Conservation (phyloP, 2,329 filamentous ascomycete species). For the Aspergillus fischeri region DNA sequence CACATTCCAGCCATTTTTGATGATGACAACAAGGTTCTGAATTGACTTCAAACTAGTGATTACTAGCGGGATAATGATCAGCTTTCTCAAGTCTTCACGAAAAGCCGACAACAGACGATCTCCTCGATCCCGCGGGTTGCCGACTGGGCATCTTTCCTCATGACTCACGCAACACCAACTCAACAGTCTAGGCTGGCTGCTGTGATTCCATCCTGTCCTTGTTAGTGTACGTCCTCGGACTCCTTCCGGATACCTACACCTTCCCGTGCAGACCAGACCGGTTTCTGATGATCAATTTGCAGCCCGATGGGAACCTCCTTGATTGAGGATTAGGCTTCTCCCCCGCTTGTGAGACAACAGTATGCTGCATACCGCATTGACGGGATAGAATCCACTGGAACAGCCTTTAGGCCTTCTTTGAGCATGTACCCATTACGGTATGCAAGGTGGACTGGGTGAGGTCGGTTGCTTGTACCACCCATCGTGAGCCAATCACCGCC, state of each 20-base stretch:
- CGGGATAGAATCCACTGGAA: slow-evolving; percentile 1
- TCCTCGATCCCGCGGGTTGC: slow-evolving; percentile 6
- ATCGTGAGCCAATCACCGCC: not conserved
- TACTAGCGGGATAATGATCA: not conserved
- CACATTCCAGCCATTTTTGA: not conserved
- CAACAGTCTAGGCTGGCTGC: not conserved
- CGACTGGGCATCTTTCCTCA: slow-evolving; percentile 2
- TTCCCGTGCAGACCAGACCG: not conserved
- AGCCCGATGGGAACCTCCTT: not conserved
- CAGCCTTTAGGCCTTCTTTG: not conserved
- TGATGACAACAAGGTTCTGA: not conserved
- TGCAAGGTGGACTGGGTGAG: not conserved
- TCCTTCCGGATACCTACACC: not conserved
- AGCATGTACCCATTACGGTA: not conserved
- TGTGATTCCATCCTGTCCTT: not conserved
- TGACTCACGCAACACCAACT: not conserved
- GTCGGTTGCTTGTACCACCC: not conserved
- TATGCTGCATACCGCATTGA: not conserved
- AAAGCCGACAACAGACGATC: not conserved
- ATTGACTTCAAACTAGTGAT: not conserved
- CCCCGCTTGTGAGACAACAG: not conserved
- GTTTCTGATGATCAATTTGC: not conserved
- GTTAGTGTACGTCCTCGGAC: not conserved
- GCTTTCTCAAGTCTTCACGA: not conserved
- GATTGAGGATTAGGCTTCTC: not conserved